Base-by-base conservation (phyloP, 345 rosid species). In the Eutrema japonicum region DNA sequence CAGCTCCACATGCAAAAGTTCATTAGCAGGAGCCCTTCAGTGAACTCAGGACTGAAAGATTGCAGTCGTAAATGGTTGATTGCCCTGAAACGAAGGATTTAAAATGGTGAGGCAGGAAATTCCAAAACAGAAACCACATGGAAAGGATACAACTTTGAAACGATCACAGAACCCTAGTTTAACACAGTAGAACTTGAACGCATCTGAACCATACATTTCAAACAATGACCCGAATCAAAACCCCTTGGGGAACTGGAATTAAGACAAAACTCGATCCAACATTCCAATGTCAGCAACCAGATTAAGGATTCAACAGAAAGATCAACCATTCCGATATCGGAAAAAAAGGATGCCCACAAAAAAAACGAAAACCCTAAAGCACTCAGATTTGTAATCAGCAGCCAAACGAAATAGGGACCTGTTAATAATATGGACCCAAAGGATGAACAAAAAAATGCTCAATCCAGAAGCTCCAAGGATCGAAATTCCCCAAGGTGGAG, bases 1-100 rank as follows among this genome's bases (percentile, higher is more conserved):
- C 85, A 87, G 84, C 68, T 76, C 85, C 36, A 81, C 79, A 78
- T 71, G 86, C 79, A 77, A 79, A 78, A 84, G 4, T 36, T 73
- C 56, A 73, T 33, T 4, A 51, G 48, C 62, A 66, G 11, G 13
- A 53, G 35, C 64, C 8, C 57, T 68, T 45, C 30, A 27, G 42
- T 61, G 64, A 68, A 53, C 69, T 11, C 56, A 22, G 45, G 58
- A 68, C 13, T 59, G 43, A 16, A 12, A 66, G 40, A 56, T 54
- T 29, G 49, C 40, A 54, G 7, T 42, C 6, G 47, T 64, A 30
- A 40, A 41, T 27, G 61, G 22, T 74, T 51, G 58, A 69, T 55
- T 55, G 11, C 0, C 79, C 79, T 76, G 79, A 76, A 76, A 76
- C 22, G 2, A 58, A 37, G 4, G 33, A 54, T 22, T 5, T 7